Evolutionary conservation across 345 rosid genomes (phyloP), one percentile per base, ranked within the genome.

Genomic region (Lumnitzera racemosa): DNA sequence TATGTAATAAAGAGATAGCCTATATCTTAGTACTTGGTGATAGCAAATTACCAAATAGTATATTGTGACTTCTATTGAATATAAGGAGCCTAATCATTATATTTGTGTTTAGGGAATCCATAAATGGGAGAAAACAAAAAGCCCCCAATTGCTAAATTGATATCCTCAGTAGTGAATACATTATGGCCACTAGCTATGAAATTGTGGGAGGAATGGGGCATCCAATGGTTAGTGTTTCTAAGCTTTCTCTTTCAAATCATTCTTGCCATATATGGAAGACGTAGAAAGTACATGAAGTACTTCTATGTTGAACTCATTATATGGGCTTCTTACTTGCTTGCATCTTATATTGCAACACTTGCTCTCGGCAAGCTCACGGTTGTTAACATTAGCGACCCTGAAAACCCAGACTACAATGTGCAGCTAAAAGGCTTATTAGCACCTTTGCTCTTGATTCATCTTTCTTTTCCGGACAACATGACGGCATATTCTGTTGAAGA

Each of bases 281-380:
- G 72, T 24, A 53, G 72, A 62, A 69, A 58, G 58, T 62, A 52
- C 67, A 69, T 46, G 25, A 7, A 53, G 10, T 10, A 51, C 1
- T 1, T 27, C 27, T 15, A 8, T 4, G 12, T 57, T 53, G 23
- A 62, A 9, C 63, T 56, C 12, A 14, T 57, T 47, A 56, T 62
- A 11, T 63, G 67, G 63, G 15, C 61, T 4, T 50, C 67, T 24
- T 69, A 69, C 51, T 46, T 69, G 61, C 46, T 69, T 48, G 63
- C 67, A 1, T 15, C 54, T 15, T 62, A 69, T 13, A 61, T 62
- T 11, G 56, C 67, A 3, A 62, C 63, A 12, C 17, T 69, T 1
- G 63, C 72, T 24, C 63, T 69, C 17, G 72, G 72, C n/a, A 63
- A 69, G 62, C 63, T 69, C 47, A 69, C 67, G 4, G 67, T 53